These are phyloP conservation scores for Blastocystis sp. DNA, from an alignment of 352 stramenopile genomes.

Conservation along the genomic window DNA sequence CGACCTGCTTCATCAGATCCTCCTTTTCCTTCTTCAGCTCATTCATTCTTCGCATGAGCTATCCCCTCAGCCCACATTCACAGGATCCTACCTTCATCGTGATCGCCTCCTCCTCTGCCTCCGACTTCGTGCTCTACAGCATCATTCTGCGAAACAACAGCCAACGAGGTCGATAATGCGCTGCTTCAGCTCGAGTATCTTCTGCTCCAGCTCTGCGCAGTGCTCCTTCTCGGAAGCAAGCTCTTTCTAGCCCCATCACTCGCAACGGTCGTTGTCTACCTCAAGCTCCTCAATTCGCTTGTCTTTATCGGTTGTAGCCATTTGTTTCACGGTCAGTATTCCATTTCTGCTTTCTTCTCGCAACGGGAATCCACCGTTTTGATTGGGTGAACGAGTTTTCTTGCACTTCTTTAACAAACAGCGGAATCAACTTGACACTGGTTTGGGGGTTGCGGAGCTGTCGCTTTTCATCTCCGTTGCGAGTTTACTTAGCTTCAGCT, in stretches of 20 bases:
- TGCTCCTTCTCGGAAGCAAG: conserved; percentile 31
- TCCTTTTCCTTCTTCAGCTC: conserved; percentile 61
- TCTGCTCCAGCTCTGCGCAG: conserved; percentile 1
- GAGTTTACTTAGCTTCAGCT: conserved; percentile 62
- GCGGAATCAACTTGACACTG: neutral
- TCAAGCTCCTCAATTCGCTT: conserved; percentile 43
- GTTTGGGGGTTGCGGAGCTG: neutral
- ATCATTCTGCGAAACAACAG: neutral
- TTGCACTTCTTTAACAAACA: neutral
- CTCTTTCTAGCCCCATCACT: conserved; percentile 19
- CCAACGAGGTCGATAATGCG: conserved; percentile 58
- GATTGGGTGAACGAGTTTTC: conserved; percentile 57
- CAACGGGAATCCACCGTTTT: neutral
- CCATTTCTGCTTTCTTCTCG: conserved; percentile 6
- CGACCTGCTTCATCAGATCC: conserved; percentile 56
- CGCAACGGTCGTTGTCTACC: neutral
- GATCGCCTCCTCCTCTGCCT: conserved; percentile 60
- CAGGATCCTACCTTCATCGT: conserved; percentile 29
- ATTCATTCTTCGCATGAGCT: conserved; percentile 68
- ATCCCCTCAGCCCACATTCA: neutral
- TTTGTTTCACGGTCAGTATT: conserved; percentile 4
- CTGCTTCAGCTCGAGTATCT: conserved; percentile 54
- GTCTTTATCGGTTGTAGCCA: conserved; percentile 12
- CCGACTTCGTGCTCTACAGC: conserved; percentile 51
- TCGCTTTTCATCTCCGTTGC: conserved; percentile 30